A percentile compares a stretch with the other conserved stretches of the same genome.
Conservation (phyloP, 2,329 filamentous ascomycete species). For the Alternaria triticina region DNA sequence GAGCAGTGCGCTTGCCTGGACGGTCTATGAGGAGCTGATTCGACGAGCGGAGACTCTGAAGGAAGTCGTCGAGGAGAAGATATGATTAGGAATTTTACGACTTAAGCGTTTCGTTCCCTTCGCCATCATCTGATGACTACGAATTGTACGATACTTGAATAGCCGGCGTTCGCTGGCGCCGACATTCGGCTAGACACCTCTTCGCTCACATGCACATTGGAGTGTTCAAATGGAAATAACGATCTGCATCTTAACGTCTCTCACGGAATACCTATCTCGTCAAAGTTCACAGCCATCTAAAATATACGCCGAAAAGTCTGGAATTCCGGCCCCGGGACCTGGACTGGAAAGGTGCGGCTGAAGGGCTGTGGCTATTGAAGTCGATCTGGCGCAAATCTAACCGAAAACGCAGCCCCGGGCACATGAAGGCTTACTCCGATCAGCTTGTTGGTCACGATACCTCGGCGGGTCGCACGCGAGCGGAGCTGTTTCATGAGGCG, state of each 20-base stretch:
- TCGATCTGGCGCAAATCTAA: slow-evolving; percentile 6
- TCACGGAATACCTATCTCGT: not conserved
- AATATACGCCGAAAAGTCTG: not conserved
- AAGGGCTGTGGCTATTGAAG: not conserved
- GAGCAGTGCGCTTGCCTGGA: slow-evolving; percentile 96
- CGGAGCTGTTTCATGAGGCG: slow-evolving; percentile 26
- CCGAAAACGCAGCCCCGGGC: slow-evolving; percentile 17
- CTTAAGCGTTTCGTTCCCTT: too few relatives aligned
- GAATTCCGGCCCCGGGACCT: not conserved
- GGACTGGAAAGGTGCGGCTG: slow-evolving; percentile 11
- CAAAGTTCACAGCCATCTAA: not conserved
- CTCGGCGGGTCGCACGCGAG: slow-evolving; percentile 13
- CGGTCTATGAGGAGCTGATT: slow-evolving; percentile 92
- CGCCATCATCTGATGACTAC: not conserved
- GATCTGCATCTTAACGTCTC: not conserved
- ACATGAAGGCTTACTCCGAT: slow-evolving; percentile 24
- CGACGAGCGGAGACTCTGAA: slow-evolving; percentile 66
- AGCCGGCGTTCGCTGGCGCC: slow-evolving; percentile 4
- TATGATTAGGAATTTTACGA: slow-evolving; percentile 11
- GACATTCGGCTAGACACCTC: slow-evolving; percentile 5
- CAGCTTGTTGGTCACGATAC: slow-evolving; percentile 21
- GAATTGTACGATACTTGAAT: slow-evolving; percentile 15
- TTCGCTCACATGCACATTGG: slow-evolving; percentile 13
- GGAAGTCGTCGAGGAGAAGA: slow-evolving; percentile 35
- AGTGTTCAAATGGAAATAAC: not conserved